A percentile compares a stretch with the other conserved stretches of the same genome.
phyloP scores from a whole-genome alignment of 2,329 filamentous ascomycete genomes.

The Ophiocordyceps camponoti-floridani region DNA sequence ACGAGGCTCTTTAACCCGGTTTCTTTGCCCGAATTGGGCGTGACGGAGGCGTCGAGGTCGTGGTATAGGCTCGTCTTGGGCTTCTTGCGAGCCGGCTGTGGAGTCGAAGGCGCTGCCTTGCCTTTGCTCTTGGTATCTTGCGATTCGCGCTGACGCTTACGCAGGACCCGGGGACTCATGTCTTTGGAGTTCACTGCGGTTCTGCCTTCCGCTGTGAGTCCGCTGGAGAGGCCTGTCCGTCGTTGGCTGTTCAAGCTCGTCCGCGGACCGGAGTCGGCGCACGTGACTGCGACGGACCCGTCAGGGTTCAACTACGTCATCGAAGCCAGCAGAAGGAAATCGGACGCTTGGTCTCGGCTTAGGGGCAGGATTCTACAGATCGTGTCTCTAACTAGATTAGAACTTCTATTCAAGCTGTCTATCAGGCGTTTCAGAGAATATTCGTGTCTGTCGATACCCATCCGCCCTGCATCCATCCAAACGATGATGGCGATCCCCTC shows the following conservation, averaged over 20 bases:
- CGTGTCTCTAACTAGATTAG: too few relatives aligned
- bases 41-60: slow-evolving; percentile 34
- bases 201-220: too few relatives aligned
- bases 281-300: neutral
- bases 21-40: slow-evolving; percentile 23
- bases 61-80: slow-evolving; percentile 43
- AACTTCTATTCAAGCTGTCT: neutral
- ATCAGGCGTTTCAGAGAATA: neutral
- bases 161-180: slow-evolving; percentile 53
- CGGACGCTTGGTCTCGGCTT: neutral
- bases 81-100: slow-evolving; percentile 2
- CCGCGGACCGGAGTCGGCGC: neutral
- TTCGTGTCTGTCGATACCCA: too few relatives aligned
- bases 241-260: neutral
- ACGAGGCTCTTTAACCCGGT: slow-evolving; percentile 23
- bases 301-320: neutral
- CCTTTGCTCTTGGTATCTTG: neutral
- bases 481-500: neutral
- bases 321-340: neutral
- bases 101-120: slow-evolving; percentile 8
- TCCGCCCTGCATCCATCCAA: neutral
- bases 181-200: neutral
- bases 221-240: neutral
- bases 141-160: slow-evolving; percentile 42
- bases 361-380: too few relatives aligned